Evolutionary conservation across 1,139 yeast genomes (phyloP).

Genomic region (Debaryomyces sp.): DNA sequence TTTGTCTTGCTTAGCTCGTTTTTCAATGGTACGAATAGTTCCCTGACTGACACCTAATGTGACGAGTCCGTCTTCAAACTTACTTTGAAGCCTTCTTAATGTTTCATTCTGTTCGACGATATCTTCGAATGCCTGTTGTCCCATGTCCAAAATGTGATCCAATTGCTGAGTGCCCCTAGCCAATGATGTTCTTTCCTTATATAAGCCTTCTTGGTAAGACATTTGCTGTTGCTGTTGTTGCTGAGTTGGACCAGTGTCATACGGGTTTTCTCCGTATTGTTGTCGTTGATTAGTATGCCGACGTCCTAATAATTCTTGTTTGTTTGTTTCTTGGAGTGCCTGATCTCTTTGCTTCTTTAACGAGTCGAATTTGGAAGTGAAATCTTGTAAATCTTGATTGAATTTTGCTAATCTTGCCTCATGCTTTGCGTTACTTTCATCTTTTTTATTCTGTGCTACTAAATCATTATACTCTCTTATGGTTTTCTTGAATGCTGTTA

Average conservation of each 20-base stretch:
- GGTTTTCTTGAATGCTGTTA: slow-evolving; percentile 75
- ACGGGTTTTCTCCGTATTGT: slow-evolving; percentile 56
- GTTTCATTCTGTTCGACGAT: slow-evolving; percentile 82
- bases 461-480: slow-evolving; percentile 75
- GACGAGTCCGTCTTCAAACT: slow-evolving; percentile 67
- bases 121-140: slow-evolving; percentile 83
- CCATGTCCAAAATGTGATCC: slow-evolving; percentile 90
- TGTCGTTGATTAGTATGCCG: slow-evolving; percentile 30
- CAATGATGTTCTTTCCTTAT: slow-evolving; percentile 66
- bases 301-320: slow-evolving; percentile 66
- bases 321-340: slow-evolving; percentile 50
- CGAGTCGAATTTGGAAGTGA: slow-evolving; percentile 58
- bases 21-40: slow-evolving; percentile 80
- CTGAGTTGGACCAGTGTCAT: slow-evolving; percentile 32
- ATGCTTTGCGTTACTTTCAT: slow-evolving; percentile 63
- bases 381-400: slow-evolving; percentile 58
- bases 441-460: slow-evolving; percentile 60
- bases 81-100: slow-evolving; percentile 62
- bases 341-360: slow-evolving; percentile 70
- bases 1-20: slow-evolving; percentile 87
- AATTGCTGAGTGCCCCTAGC: slow-evolving; percentile 76
- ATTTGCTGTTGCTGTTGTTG: slow-evolving; percentile 29
- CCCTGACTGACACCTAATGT: slow-evolving; percentile 88
- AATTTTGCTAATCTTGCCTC: slow-evolving; percentile 63
- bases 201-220: slow-evolving; percentile 65